These are phyloP conservation scores for Phycomyces nitens DNA, from an alignment of 192 early-diverging fungal species.

Conservation along the genomic window DNA sequence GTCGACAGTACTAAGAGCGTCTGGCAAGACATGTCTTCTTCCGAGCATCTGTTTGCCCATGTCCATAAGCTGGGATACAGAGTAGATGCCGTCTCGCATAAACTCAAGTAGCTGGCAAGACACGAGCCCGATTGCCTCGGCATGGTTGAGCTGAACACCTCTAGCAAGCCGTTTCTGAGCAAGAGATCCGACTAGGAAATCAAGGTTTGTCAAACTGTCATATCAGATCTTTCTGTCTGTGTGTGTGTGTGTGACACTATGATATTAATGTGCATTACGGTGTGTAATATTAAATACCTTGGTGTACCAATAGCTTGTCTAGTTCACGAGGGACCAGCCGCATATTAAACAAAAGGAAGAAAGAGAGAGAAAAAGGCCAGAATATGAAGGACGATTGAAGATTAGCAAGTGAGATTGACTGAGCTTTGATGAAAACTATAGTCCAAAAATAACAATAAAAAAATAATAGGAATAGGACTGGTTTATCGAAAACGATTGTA, in stretches of 20 bases:
- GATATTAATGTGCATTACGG: too few species aligned
- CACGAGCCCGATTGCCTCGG: conserved; percentile 87
- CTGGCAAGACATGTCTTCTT: conserved; percentile 73
- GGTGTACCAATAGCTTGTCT: conserved; percentile 86
- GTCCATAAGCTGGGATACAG: conserved; percentile 84
- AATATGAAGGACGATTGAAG: background rate
- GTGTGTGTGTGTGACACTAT: too few species aligned
- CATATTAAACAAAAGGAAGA: conserved; percentile 40
- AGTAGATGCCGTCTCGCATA: conserved; percentile 85
- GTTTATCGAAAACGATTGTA: too few species aligned
- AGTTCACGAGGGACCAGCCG: conserved; percentile 85
- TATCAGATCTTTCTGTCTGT: too few species aligned
- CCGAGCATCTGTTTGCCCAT: conserved; percentile 87
- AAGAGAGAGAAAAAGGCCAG: conserved; percentile 9
- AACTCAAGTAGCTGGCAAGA: conserved; percentile 82
- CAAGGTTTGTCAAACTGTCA: background rate
- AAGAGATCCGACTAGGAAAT: conserved; percentile 61
- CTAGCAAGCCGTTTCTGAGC: conserved; percentile 90
- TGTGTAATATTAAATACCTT: conserved; percentile 35
- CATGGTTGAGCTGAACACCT: conserved; percentile 81
- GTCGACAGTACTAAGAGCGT: conserved; percentile 63
- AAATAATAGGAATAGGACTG: too few species aligned
- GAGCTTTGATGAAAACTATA: too few species aligned
- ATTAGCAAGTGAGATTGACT: too few species aligned
- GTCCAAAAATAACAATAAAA: too few species aligned